Conservation (phyloP, 371 early-diverging fungal species). For the Mortierella polycephala region DNA sequence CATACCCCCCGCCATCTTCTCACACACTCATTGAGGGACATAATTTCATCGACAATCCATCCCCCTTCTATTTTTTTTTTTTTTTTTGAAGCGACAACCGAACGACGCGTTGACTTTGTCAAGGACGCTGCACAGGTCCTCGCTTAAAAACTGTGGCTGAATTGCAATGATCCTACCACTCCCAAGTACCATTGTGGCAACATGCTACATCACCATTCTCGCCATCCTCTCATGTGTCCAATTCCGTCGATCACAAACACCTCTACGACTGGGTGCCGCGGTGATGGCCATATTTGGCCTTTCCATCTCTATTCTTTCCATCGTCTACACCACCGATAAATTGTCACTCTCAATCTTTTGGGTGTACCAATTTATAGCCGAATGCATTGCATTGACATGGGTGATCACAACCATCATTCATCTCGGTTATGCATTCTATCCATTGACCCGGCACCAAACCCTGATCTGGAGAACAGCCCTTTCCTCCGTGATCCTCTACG, state of each 20-base stretch:
- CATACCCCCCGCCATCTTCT: too few relatives aligned
- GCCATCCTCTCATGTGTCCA: constrained; percentile 38
- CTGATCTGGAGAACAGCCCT: constrained; percentile 49
- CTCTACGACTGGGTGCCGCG: constrained; percentile 40
- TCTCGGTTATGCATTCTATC: constrained; percentile 54
- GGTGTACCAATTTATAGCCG: constrained; percentile 50
- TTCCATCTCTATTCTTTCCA: constrained; percentile 44
- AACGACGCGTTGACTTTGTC: too few relatives aligned
- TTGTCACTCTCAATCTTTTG: constrained; percentile 33
- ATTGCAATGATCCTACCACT: constrained; percentile 17
- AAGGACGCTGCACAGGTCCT: too few relatives aligned
- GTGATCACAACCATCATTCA: constrained; percentile 52
- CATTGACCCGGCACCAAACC: constrained; percentile 47
- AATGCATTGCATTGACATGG: constrained; percentile 49
- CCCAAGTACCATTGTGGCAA: constrained; percentile 38
- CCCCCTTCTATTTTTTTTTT: too few relatives aligned
- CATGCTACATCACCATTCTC: constrained; percentile 23
- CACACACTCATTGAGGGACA: too few relatives aligned
- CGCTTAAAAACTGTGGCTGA: too few relatives aligned
- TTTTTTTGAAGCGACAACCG: too few relatives aligned
- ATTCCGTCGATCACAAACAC: constrained; percentile 44
- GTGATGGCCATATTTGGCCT: constrained; percentile 52
- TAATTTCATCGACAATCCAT: too few relatives aligned
- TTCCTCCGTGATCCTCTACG: constrained; percentile 47
- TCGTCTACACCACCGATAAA: constrained; percentile 33